Evolutionary conservation across 441 rosid species (phyloP).

Genomic region (Adansonia rubrostipa): DNA sequence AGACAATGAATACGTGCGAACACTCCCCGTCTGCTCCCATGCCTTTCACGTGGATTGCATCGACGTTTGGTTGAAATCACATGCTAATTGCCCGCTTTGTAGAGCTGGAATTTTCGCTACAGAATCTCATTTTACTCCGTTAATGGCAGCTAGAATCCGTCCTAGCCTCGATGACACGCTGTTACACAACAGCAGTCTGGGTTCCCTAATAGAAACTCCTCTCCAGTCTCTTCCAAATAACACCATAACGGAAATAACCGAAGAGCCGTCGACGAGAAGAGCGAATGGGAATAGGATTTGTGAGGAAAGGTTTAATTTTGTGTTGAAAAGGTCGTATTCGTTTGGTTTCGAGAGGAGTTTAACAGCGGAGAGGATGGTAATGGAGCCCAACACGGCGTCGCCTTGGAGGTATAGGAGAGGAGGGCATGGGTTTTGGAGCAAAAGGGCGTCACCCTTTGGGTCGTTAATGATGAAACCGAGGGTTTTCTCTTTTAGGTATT

Average conservation of each 20-base stretch:
- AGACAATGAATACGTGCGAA: slow-evolving; percentile 66
- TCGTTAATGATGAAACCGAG: slow-evolving; percentile 64
- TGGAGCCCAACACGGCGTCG: slow-evolving; percentile 74
- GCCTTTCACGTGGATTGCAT: slow-evolving; percentile 80
- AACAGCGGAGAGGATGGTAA: slow-evolving; percentile 67
- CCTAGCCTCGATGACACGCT: slow-evolving; percentile 70
- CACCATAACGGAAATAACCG: slow-evolving; percentile 59
- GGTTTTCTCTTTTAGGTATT: slow-evolving; percentile 75
- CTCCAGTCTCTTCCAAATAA: slow-evolving; percentile 16
- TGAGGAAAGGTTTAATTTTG: slow-evolving; percentile 50
- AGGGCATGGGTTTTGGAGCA: slow-evolving; percentile 73
- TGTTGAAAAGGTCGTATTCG: slow-evolving; percentile 77
- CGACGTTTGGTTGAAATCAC: slow-evolving; percentile 73
- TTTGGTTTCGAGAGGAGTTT: slow-evolving; percentile 79
- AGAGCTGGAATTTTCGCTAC: slow-evolving; percentile 68
- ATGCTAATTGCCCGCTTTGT: slow-evolving; percentile 75
- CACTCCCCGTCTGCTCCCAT: slow-evolving; percentile 66
- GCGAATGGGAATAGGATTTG: slow-evolving; percentile 26
- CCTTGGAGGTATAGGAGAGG: slow-evolving; percentile 78
- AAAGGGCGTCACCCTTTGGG: slow-evolving; percentile 84
- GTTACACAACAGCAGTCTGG: slow-evolving; percentile 40
- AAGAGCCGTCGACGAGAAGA: slow-evolving; percentile 52
- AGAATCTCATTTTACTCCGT: slow-evolving; percentile 65
- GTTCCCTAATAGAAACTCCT: slow-evolving; percentile 38
- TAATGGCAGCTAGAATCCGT: slow-evolving; percentile 89